Evolutionary conservation across 208 protist species (phyloP).

Genomic region (Zelonia costaricensis): DNA sequence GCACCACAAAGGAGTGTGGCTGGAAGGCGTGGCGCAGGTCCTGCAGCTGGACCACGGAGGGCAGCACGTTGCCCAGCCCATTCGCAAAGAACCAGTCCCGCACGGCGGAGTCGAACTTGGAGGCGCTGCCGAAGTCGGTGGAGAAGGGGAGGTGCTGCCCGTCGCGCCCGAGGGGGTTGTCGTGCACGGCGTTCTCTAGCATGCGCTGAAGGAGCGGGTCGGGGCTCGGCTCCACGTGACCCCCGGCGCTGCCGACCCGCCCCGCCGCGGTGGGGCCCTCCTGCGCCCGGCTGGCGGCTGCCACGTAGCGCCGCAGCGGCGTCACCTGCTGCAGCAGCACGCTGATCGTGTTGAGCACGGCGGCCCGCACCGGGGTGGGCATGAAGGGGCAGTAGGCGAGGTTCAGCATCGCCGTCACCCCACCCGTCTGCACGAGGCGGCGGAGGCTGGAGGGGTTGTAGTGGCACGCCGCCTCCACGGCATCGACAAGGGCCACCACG

Average conservation of each 20-base stretch:
- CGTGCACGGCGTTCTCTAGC: constrained; percentile 68
- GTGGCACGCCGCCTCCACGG: constrained; percentile 85
- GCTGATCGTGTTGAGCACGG: constrained; percentile 80
- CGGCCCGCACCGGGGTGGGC: constrained; percentile 60
- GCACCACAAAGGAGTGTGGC: constrained; percentile 20
- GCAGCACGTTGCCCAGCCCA: constrained; percentile 73
- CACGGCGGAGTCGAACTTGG: constrained; percentile 85
- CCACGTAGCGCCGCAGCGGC: constrained; percentile 49
- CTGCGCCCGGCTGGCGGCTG: constrained; percentile 14
- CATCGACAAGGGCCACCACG: constrained; percentile 71
- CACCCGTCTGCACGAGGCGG: constrained; percentile 73
- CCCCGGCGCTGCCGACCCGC: not conserved
- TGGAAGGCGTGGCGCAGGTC: constrained; percentile 35
- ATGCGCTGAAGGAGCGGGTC: constrained; percentile 64
- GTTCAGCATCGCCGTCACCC: constrained; percentile 71
- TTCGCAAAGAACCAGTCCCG: constrained; percentile 84
- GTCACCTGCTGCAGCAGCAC: constrained; percentile 87
- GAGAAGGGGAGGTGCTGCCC: constrained; percentile 47
- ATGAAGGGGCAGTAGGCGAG: constrained; percentile 72
- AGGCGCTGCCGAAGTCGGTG: constrained; percentile 82
- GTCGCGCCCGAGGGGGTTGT: constrained; percentile 30
- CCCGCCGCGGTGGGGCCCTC: not conserved
- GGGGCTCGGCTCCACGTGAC: constrained; percentile 10
- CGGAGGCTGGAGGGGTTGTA: constrained; percentile 78
- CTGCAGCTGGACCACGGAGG: constrained; percentile 61